Percentiles rank a stretch among this genome's conserved stretches.
phyloP scores from a whole-genome alignment of 768 basidiomycete genomes.

The Auriscalpium orientale region DNA sequence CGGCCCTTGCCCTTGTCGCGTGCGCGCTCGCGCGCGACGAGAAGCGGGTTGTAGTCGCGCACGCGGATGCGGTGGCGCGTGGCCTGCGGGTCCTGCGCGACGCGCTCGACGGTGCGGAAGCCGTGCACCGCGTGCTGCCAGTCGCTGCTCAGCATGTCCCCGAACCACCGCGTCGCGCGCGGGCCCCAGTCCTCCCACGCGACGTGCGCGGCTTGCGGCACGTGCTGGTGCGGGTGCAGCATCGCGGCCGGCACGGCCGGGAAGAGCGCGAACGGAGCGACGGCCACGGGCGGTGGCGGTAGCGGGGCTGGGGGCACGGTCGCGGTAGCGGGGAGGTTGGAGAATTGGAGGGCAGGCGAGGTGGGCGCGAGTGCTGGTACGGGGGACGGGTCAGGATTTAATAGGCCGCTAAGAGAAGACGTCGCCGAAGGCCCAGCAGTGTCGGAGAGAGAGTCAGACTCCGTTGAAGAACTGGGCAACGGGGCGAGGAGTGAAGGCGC shows the following conservation, averaged over 20 bases:
- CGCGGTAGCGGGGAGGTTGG: not conserved
- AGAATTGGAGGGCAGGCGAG: not conserved
- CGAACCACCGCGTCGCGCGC: conserved; percentile 45
- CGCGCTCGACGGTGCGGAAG: conserved; percentile 40
- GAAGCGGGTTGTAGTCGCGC: conserved; percentile 1
- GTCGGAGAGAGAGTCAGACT: too few relatives aligned
- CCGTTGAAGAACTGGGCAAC: too few relatives aligned
- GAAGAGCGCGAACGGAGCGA: not conserved
- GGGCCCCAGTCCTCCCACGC: conserved; percentile 46
- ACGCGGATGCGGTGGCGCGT: not conserved
- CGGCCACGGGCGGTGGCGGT: not conserved
- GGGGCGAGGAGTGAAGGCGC: too few relatives aligned
- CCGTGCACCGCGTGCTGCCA: conserved; percentile 52
- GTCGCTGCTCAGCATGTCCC: conserved; percentile 40
- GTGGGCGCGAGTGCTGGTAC: too few relatives aligned
- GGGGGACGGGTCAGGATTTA: too few relatives aligned
- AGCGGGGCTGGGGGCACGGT: not conserved
- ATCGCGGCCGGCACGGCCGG: not conserved
- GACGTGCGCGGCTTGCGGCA: conserved; percentile 7
- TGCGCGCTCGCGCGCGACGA: not conserved
- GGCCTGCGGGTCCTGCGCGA: conserved; percentile 10
- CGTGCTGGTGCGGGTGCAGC: conserved; percentile 1
- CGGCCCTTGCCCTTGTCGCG: not conserved
- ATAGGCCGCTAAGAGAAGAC: too few relatives aligned
- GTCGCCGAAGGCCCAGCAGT: too few relatives aligned